Conservation (phyloP, 768 basidiomycete species). For the Cystoderma amianthinum region DNA sequence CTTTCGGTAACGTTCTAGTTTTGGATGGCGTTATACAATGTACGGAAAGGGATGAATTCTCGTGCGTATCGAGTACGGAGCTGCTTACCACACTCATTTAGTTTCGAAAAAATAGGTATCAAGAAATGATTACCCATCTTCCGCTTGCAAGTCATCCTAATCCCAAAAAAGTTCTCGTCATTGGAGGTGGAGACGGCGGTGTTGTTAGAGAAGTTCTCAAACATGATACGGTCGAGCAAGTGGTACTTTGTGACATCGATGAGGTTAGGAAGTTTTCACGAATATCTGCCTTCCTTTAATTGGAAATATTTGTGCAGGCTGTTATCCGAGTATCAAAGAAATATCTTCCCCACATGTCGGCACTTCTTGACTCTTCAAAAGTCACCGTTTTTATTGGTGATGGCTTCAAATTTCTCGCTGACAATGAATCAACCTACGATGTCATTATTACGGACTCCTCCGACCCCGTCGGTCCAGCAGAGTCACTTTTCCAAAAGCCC, state of each 20-base stretch:
- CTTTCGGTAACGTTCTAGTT: constrained; percentile 94
- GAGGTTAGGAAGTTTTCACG: constrained; percentile 45
- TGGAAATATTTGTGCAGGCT: constrained; percentile 41
- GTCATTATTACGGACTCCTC: constrained; percentile 99
- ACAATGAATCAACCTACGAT: constrained; percentile 85
- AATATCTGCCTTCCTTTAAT: neutral
- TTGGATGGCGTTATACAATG: constrained; percentile 95
- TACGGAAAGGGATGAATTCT: constrained; percentile 98
- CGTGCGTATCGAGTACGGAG: constrained; percentile 44
- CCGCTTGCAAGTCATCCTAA: constrained; percentile 96
- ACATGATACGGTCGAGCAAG: constrained; percentile 84
- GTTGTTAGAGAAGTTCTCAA: constrained; percentile 97
- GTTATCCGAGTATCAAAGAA: constrained; percentile 92
- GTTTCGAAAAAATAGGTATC: constrained; percentile 53
- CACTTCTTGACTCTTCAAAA: constrained; percentile 68
- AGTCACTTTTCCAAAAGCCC: constrained; percentile 90
- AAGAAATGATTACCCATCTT: constrained; percentile 98
- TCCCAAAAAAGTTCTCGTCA: constrained; percentile 92
- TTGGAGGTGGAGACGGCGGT: constrained; percentile 97
- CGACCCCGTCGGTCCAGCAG: constrained; percentile 95
- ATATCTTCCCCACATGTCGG: constrained; percentile 92
- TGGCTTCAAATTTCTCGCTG: constrained; percentile 93
- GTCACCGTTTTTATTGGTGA: constrained; percentile 88
- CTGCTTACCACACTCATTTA: neutral
- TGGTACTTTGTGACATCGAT: constrained; percentile 96